These are phyloP conservation scores for Colletotrichum cordylinicola DNA, from an alignment of 2,329 filamentous ascomycete genomes.

Conservation along the genomic window DNA sequence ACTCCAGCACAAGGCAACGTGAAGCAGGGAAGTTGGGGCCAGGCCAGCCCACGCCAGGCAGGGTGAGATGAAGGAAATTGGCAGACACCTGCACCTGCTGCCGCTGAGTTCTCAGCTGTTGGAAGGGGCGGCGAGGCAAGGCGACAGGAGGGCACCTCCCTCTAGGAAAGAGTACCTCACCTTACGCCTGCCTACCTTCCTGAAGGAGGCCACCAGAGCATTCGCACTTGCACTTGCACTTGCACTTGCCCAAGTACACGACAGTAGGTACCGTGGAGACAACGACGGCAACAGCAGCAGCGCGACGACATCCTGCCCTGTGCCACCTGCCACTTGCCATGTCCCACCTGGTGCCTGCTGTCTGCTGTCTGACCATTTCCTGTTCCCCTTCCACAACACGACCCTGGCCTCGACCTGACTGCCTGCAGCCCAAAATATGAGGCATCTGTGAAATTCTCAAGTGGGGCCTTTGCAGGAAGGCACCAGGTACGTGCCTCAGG, in stretches of 20 bases:
- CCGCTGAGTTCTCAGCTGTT: neutral
- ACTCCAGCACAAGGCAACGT: slow-evolving; percentile 1
- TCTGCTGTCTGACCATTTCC: neutral
- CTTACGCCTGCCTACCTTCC: neutral
- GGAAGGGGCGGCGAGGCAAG: neutral
- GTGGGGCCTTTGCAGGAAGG: neutral
- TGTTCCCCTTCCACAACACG: neutral
- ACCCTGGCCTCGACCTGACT: neutral
- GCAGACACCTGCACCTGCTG: neutral
- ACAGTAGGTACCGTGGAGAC: too few species aligned
- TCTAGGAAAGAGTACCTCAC: neutral
- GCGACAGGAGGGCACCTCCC: neutral
- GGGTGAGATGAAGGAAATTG: neutral
- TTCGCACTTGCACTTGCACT: neutral
- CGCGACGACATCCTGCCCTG: neutral
- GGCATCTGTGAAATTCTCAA: neutral
- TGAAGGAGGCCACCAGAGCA: neutral
- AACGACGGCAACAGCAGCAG: neutral
- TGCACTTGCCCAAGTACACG: too few species aligned
- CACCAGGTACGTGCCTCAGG: neutral
- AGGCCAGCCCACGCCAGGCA: neutral
- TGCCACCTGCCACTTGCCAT: neutral
- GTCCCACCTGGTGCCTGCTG: neutral
- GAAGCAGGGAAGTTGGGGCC: neutral
- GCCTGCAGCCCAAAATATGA: neutral